Evolutionary conservation across 2,329 filamentous ascomycete species (phyloP).

Genomic region (Gliomastix tumulicola): DNA sequence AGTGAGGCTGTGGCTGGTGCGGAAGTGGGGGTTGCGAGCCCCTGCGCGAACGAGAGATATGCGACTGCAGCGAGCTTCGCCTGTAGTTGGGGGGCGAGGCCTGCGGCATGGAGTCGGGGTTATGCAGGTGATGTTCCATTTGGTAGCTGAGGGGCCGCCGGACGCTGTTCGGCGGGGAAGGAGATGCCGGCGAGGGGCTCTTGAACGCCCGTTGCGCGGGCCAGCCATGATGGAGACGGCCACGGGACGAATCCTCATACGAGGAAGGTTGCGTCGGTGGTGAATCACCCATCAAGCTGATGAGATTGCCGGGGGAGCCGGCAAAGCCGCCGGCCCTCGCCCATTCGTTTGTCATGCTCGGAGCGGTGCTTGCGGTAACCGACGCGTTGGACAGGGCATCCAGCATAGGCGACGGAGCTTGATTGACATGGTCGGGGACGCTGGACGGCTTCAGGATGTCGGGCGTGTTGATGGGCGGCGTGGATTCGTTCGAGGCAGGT

Average conservation of each 20-base stretch:
- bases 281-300: conserved; percentile 43
- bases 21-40: conserved; percentile 57
- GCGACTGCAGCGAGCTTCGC: conserved; percentile 44
- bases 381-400: conserved; percentile 41
- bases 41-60: conserved; percentile 37
- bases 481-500: conserved; percentile 34
- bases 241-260: conserved; percentile 33
- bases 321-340: conserved; percentile 29
- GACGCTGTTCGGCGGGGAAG: conserved; percentile 25
- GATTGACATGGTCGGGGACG: conserved; percentile 33
- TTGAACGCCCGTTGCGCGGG: conserved; percentile 36
- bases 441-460: conserved; percentile 31
- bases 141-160: conserved; percentile 49
- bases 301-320: conserved; percentile 46
- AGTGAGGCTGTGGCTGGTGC: conserved; percentile 70
- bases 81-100: conserved; percentile 26
- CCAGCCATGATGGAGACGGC: conserved; percentile 34
- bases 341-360: conserved; percentile 41
- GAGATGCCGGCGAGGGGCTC: conserved; percentile 35
- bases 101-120: conserved; percentile 30
- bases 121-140: conserved; percentile 36
- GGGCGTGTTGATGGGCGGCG: conserved; percentile 35
- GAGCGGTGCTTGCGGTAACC: conserved; percentile 39
- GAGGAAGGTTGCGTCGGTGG: conserved; percentile 46
- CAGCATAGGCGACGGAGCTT: conserved; percentile 36